A percentile compares a stretch with the other conserved stretches of the same genome.
These are phyloP conservation scores for Wickerhamiella alocasiicola DNA, from an alignment of 805 yeast species.

Conservation along the genomic window DNA sequence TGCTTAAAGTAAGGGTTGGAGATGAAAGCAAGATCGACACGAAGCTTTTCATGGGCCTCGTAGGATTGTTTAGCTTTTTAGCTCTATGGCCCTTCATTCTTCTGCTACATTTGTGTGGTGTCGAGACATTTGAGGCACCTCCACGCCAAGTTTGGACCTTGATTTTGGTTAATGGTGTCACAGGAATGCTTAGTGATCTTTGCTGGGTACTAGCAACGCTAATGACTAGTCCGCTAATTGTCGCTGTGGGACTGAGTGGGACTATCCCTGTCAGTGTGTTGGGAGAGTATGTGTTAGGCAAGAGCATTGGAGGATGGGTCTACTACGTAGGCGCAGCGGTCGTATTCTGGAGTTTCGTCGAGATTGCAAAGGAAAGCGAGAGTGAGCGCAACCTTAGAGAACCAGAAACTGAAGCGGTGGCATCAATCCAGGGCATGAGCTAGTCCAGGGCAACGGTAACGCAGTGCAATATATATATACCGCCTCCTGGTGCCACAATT, in stretches of 20 bases:
- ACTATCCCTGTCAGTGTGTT: constrained; percentile 92
- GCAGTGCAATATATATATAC: no score
- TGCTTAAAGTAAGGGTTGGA: constrained; percentile 59
- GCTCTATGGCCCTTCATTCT: constrained; percentile 74
- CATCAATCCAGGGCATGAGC: no score
- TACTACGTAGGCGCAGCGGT: constrained; percentile 71
- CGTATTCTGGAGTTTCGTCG: constrained; percentile 72
- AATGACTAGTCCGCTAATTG: constrained; percentile 85
- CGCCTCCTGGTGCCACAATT: no score
- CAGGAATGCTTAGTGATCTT: constrained; percentile 78
- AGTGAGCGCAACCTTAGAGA: no score
- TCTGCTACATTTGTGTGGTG: constrained; percentile 46
- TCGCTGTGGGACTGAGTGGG: constrained; percentile 84
- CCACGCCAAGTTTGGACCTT: constrained; percentile 39
- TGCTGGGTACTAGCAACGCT: constrained; percentile 95
- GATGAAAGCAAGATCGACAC: constrained; percentile 71
- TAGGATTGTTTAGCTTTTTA: constrained; percentile 68
- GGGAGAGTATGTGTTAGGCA: constrained; percentile 70
- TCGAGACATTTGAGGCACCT: constrained; percentile 68
- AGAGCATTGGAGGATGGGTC: constrained; percentile 43
- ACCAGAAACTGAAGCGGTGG: no score
- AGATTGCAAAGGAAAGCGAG: constrained; percentile 31
- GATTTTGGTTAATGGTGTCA: constrained; percentile 51
- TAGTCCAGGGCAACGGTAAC: no score
- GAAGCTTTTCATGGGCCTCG: constrained; percentile 86